Conservation (phyloP, 116 monocot genomes). For the Posidonia oceanica region DNA sequence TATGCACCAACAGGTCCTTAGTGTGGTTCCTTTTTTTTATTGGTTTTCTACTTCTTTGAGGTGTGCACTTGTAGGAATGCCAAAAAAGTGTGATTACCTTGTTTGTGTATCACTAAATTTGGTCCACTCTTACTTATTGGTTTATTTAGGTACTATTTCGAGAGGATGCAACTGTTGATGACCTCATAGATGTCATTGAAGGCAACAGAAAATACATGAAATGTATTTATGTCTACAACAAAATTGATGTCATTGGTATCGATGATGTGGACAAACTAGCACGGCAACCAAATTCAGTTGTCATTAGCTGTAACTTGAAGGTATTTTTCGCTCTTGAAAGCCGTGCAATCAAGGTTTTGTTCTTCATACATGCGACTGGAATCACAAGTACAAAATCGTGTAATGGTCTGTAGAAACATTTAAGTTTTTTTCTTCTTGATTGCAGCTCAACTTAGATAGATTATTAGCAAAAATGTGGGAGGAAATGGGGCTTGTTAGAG, state of each 20-base stretch:
- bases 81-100: too few relatives aligned
- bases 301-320: conserved; percentile 98
- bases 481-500: conserved; percentile 95
- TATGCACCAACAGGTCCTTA: too few relatives aligned
- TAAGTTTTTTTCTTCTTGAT: conserved; percentile 1
- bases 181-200: conserved; percentile 97
- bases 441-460: conserved; percentile 95
- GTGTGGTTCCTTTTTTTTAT: too few relatives aligned
- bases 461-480: conserved; percentile 96
- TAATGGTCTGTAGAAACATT: neutral
- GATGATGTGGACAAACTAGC: conserved; percentile 95
- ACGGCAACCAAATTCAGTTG: conserved; percentile 90
- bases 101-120: neutral
- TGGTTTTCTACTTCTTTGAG: too few relatives aligned
- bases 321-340: conserved; percentile 6
- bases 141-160: conserved; percentile 65
- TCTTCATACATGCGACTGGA: too few relatives aligned
- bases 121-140: conserved; percentile 2
- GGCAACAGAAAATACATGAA: conserved; percentile 99
- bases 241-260: conserved; percentile 98
- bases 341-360: too few relatives aligned
- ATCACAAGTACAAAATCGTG: too few relatives aligned
- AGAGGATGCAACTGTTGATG: conserved; percentile 98
- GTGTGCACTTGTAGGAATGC: too few relatives aligned
- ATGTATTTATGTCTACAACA: conserved; percentile 97